Percentiles rank a stretch among this genome's conserved stretches.
These are phyloP conservation scores for Xanthoparmelia taractica DNA, from an alignment of 495 filamentous ascomycete species.

Conservation along the genomic window DNA sequence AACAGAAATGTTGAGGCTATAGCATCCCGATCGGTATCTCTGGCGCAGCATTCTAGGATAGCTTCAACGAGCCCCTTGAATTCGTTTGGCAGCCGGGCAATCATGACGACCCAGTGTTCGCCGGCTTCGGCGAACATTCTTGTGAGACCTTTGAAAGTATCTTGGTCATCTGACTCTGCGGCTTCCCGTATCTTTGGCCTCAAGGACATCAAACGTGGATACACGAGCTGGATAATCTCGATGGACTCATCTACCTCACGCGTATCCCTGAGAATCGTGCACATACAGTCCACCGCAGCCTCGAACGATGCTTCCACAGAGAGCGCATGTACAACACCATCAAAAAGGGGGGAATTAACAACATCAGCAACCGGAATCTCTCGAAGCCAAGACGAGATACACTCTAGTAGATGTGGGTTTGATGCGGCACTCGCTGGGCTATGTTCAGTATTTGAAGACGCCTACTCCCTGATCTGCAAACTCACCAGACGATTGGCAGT, in stretches of 20 bases:
- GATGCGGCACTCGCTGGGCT: slow-evolving; percentile 56
- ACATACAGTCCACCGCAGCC: slow-evolving; percentile 86
- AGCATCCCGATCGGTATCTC: slow-evolving; percentile 80
- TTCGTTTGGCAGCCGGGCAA: slow-evolving; percentile 70
- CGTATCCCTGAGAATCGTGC: slow-evolving; percentile 85
- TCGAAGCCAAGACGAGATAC: slow-evolving; percentile 91
- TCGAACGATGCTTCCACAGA: slow-evolving; percentile 70
- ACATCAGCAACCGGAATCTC: slow-evolving; percentile 81
- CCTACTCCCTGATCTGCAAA: slow-evolving; percentile 16
- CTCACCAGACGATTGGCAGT: slow-evolving; percentile 83
- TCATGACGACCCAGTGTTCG: slow-evolving; percentile 84
- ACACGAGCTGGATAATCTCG: slow-evolving; percentile 71
- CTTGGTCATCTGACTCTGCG: slow-evolving; percentile 75
- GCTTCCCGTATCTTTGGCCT: slow-evolving; percentile 67
- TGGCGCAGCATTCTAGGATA: slow-evolving; percentile 79
- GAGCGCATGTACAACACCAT: slow-evolving; percentile 69
- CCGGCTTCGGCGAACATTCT: slow-evolving; percentile 88
- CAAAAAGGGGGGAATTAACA: slow-evolving; percentile 76
- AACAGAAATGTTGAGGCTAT: slow-evolving; percentile 89
- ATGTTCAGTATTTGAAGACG: slow-evolving; percentile 8
- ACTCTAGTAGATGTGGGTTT: slow-evolving; percentile 86
- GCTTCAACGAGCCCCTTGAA: slow-evolving; percentile 85
- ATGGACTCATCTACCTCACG: slow-evolving; percentile 77
- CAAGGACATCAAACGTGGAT: slow-evolving; percentile 72
- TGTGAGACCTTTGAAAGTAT: slow-evolving; percentile 80